Conservation (phyloP, 192 early-diverging fungal genomes). For the Gigaspora rosea region DNA sequence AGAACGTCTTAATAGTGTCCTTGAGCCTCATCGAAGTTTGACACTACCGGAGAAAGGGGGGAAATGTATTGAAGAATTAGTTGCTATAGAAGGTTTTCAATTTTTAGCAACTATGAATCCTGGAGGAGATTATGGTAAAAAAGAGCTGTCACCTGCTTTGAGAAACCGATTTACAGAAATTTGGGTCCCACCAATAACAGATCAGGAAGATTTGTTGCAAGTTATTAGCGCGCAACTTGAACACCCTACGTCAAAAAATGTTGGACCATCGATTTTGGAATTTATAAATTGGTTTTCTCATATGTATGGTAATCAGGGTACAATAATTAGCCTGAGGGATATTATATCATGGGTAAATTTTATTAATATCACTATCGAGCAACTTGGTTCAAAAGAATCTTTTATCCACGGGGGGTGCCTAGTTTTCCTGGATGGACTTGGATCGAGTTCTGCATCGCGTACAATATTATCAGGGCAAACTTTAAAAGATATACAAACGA, state of each 20-base stretch:
- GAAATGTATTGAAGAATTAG: conserved; percentile 69
- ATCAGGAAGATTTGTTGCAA: conserved; percentile 70
- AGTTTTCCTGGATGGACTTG: conserved; percentile 88
- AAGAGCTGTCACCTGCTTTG: conserved; percentile 95
- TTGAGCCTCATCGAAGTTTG: conserved; percentile 83
- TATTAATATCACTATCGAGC: conserved; percentile 55
- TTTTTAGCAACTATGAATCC: conserved; percentile 99
- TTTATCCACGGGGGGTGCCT: conserved; percentile 91
- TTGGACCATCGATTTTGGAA: conserved; percentile 66
- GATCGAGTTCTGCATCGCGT: conserved; percentile 74
- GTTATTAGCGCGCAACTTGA: conserved; percentile 63
- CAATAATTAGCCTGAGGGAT: conserved; percentile 83
- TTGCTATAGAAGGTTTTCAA: conserved; percentile 71
- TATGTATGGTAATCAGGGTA: conserved; percentile 55
- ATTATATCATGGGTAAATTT: conserved; percentile 93
- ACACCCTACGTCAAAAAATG: conserved; percentile 39
- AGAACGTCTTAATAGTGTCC: conserved; percentile 92
- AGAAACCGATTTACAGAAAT: conserved; percentile 98
- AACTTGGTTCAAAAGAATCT: conserved; percentile 51
- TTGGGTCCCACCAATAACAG: conserved; percentile 89
- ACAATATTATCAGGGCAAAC: conserved; percentile 47
- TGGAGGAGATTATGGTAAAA: conserved; percentile 98
- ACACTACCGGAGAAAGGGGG: conserved; percentile 91
- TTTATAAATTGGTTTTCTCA: conserved; percentile 82
- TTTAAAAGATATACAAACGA: conserved; percentile 52